Conservation (phyloP, 2,329 filamentous ascomycete genomes). For the Fusarium neocosmosporiellum region DNA sequence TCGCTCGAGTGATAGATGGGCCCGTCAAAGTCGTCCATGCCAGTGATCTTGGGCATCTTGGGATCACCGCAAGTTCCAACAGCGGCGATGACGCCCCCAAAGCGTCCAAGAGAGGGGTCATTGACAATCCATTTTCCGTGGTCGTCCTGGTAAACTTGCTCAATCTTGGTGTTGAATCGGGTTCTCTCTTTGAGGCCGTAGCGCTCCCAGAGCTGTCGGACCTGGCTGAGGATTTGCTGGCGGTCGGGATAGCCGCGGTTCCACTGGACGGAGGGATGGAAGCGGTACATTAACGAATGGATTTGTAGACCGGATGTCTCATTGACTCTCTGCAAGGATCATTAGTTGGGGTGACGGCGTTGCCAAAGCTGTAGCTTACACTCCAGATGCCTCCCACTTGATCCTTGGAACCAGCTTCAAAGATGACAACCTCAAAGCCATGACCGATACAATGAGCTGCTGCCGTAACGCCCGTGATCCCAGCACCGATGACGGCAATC, state of each 20-base stretch:
- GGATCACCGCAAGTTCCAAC: slow-evolving; percentile 84
- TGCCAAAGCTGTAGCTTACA: slow-evolving; percentile 55
- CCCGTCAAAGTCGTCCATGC: slow-evolving; percentile 79
- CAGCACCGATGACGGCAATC: slow-evolving; percentile 76
- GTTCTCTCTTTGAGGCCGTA: slow-evolving; percentile 80
- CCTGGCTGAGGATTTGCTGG: slow-evolving; percentile 78
- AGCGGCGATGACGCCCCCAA: slow-evolving; percentile 82
- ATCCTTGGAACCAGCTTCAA: slow-evolving; percentile 76
- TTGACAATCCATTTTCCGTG: slow-evolving; percentile 83
- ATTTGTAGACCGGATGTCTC: slow-evolving; percentile 86
- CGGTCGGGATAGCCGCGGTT: slow-evolving; percentile 80
- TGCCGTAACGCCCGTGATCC: slow-evolving; percentile 79
- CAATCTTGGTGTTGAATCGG: slow-evolving; percentile 76
- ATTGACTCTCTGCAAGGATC: slow-evolving; percentile 72
- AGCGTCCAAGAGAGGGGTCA: slow-evolving; percentile 73
- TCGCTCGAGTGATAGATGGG: slow-evolving; percentile 80
- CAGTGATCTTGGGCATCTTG: slow-evolving; percentile 76
- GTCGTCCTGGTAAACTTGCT: slow-evolving; percentile 75
- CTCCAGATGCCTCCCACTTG: slow-evolving; percentile 85
- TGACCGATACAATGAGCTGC: slow-evolving; percentile 87
- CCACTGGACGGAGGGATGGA: slow-evolving; percentile 84
- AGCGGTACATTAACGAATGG: slow-evolving; percentile 88
- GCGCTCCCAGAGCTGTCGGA: slow-evolving; percentile 77
- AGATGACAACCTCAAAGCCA: slow-evolving; percentile 84
- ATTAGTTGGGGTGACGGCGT: neutral